A percentile compares a stretch with the other conserved stretches of the same genome.
phyloP scores from a whole-genome alignment of 305 asterid genomes.

The Fraxinus nigra region DNA sequence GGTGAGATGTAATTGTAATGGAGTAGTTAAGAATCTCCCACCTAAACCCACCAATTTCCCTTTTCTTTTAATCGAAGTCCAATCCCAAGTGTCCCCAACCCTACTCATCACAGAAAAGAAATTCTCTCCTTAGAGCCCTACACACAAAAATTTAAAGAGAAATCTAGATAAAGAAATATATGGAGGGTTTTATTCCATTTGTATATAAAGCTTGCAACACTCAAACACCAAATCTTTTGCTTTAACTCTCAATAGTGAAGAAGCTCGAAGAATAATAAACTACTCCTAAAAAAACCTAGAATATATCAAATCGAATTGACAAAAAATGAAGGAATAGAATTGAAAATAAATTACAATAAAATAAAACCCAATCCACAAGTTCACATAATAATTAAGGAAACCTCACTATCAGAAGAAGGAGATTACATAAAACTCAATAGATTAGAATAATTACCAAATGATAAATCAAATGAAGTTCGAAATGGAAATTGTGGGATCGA shows the following conservation, averaged over 20 bases:
- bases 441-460: neutral
- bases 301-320: conserved; percentile 12
- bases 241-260: neutral
- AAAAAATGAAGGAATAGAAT: neutral
- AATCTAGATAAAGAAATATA: conserved; percentile 12
- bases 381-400: neutral
- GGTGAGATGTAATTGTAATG: conserved; percentile 39
- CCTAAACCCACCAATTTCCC: conserved; percentile 11
- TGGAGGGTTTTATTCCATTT: conserved; percentile 87
- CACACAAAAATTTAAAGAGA: conserved; percentile 5
- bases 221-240: neutral
- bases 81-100: neutral
- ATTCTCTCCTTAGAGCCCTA: conserved; percentile 16
- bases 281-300: conserved; percentile 15
- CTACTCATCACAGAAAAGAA: neutral
- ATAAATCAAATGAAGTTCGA: neutral
- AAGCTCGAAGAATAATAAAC: too few relatives aligned
- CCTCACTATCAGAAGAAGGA: neutral
- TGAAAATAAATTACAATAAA: neutral
- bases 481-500: neutral
- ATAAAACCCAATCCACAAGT: neutral
- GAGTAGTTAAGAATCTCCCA: conserved; percentile 47
- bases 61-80: conserved; percentile 25
- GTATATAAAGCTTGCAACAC: conserved; percentile 54
- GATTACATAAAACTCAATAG: neutral